phyloP scores from a whole-genome alignment of 192 early-diverging fungal species.

The Coemansia interrupta region DNA sequence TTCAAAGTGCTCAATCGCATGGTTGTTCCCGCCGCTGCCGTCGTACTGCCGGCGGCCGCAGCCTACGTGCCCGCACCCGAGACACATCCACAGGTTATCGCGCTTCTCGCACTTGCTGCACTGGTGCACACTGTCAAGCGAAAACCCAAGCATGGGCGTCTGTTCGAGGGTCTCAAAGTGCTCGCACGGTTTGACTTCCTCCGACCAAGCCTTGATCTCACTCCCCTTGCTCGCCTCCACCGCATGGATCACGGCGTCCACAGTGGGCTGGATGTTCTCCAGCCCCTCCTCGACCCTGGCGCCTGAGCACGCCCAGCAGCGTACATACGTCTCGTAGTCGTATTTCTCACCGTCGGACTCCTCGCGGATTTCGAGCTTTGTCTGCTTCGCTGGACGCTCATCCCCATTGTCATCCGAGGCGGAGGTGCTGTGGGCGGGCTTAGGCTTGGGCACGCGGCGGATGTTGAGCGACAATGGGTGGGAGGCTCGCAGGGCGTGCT shows the following conservation, averaged over 20 bases:
- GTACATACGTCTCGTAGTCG: conserved; percentile 68
- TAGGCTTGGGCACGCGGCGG: conserved; percentile 55
- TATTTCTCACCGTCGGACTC: conserved; percentile 69
- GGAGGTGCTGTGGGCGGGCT: conserved; percentile 56
- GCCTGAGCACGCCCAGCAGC: conserved; percentile 73
- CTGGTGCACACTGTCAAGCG: conserved; percentile 31
- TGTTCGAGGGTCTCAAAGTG: conserved; percentile 76
- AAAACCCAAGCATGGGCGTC: conserved; percentile 30
- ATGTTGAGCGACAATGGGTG: conserved; percentile 88
- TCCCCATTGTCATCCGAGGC: conserved; percentile 45
- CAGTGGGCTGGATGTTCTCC: conserved; percentile 18
- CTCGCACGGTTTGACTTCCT: conserved; percentile 73
- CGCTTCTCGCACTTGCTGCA: conserved; percentile 72
- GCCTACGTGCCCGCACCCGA: conserved; percentile 88
- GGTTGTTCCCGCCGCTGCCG: conserved; percentile 89
- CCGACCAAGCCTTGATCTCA: conserved; percentile 93
- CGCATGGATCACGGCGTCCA: conserved; percentile 63
- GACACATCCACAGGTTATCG: conserved; percentile 94
- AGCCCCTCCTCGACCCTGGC: conserved; percentile 58
- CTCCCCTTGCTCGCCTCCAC: conserved; percentile 78
- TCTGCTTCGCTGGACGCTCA: conserved; percentile 69
- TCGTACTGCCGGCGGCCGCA: conserved; percentile 94
- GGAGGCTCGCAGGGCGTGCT: conserved; percentile 67
- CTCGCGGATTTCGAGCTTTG: conserved; percentile 82
- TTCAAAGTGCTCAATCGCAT: conserved; percentile 82